Evolutionary conservation across 352 stramenopile species (phyloP), one percentile per base, ranked within the genome.

Genomic region (Phytophthora sp.): DNA sequence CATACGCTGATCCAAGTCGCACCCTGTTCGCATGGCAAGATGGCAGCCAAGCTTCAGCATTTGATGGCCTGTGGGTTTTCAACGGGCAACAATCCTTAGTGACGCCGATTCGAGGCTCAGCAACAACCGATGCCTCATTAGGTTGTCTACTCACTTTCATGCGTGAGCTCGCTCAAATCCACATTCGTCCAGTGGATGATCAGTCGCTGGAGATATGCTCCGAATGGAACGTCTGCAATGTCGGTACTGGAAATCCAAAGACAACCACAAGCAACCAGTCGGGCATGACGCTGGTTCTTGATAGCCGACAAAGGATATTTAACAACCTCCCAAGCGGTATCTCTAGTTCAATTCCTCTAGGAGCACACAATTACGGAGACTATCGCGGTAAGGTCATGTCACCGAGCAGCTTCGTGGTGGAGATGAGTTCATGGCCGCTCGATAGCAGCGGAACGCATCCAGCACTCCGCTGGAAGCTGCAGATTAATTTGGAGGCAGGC

Each of bases 321-420:
- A 68, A 63, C 35, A 69, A 59, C 20, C 83, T 84, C 24, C 77
- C 74, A 1, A 86, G 74, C 35, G 79, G 79, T 30, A 31, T 81
- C n/a, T 77, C 74, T 2, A 82, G 62, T 24, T 76, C 65, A 16
- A 55, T 81, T 38, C 33, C 57, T 18, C 58, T 82, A n/a, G 66
- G 71, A 18, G 63, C 50, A 3, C 55, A 74, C 16, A 55, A 41
- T 24, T 82, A 76, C 46, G 77, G 77, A 23, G 77, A 89, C 49
- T 89, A 89, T 51, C 58, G 73, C 24, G 79, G 73, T 1, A 71
- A 84, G 20, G 12, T 78, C 16, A 51, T 74, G 21, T 65, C 63
- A 2, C 49, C 49, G 7, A 73, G 23, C 36, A 63, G 51, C 46
- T 71, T 86, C 50, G 59, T 74, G 26, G 54, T 83, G 35, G 77